Conservation (phyloP, 768 basidiomycete genomes). For the Termitomyces bulborhizus region DNA sequence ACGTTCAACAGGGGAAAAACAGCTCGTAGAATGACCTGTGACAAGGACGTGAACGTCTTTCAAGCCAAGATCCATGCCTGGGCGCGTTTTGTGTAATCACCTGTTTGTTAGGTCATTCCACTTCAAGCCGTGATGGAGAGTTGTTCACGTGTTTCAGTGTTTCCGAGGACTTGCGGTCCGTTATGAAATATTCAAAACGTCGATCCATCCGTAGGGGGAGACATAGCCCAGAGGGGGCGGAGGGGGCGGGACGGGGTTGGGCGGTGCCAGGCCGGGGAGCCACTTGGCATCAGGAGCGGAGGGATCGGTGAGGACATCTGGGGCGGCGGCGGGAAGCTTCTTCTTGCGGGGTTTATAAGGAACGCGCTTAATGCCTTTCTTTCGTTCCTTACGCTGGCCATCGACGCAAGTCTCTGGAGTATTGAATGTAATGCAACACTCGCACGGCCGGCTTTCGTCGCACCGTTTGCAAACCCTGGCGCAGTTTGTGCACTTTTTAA, state of each 20-base stretch:
- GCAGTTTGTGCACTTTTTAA: constrained; percentile 67
- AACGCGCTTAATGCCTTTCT: constrained; percentile 84
- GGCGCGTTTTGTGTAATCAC: no score
- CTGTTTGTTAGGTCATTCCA: no score
- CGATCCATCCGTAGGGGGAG: constrained; percentile 30
- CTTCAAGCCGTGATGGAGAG: no score
- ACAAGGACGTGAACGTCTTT: constrained; percentile 60
- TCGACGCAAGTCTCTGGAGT: constrained; percentile 74
- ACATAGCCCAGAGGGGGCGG: constrained; percentile 19
- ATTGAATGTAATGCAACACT: constrained; percentile 86
- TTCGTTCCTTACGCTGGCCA: constrained; percentile 89
- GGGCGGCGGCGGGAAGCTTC: constrained; percentile 10
- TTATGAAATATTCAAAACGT: no score
- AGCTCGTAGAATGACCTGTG: constrained; percentile 40
- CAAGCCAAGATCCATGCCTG: constrained; percentile 49
- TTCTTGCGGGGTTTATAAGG: constrained; percentile 66
- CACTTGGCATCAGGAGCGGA: not conserved
- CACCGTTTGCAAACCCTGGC: constrained; percentile 87
- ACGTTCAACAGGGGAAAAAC: no score
- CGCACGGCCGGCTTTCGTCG: constrained; percentile 83
- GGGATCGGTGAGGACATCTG: not conserved
- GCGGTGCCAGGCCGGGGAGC: not conserved
- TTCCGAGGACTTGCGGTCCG: no score
- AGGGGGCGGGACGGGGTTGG: constrained; percentile 1
- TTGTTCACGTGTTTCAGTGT: no score